Evolutionary conservation across 2,329 filamentous ascomycete genomes (phyloP).

Genomic region (Penicillium sp.): DNA sequence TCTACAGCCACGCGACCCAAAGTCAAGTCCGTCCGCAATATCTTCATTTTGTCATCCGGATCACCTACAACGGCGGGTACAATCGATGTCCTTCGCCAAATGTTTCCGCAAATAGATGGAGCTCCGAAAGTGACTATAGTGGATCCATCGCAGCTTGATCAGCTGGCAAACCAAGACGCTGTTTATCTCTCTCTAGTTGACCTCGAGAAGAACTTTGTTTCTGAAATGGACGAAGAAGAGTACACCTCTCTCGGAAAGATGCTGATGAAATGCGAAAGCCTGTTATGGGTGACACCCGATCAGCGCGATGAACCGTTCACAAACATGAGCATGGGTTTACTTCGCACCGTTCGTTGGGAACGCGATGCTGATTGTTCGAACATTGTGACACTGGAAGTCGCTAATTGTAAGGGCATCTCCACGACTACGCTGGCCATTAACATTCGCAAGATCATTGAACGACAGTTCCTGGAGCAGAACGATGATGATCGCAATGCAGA

Average conservation of each 20-base stretch:
- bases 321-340: slow-evolving; percentile 16
- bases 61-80: neutral
- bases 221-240: neutral
- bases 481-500: slow-evolving; percentile 16
- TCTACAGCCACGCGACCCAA: slow-evolving; percentile 10
- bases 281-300: slow-evolving; percentile 18
- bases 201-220: slow-evolving; percentile 7
- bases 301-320: slow-evolving; percentile 1
- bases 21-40: neutral
- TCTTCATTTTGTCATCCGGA: slow-evolving; percentile 9
- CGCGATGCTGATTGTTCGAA: slow-evolving; percentile 19
- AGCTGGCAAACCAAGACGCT: neutral
- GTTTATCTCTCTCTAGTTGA: slow-evolving; percentile 18
- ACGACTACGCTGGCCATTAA: neutral
- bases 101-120: neutral
- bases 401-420: neutral
- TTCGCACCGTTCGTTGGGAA: slow-evolving; percentile 22
- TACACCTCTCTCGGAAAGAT: slow-evolving; percentile 6
- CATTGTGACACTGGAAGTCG: slow-evolving; percentile 11
- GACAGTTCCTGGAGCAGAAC: slow-evolving; percentile 11
- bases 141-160: neutral
- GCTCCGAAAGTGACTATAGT: neutral
- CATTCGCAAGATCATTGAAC: slow-evolving; percentile 6
- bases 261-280: slow-evolving; percentile 6
- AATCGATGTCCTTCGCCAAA: neutral